Conservation (phyloP, 2,329 filamentous ascomycete species). For the Atkinsonella hypoxylon region DNA sequence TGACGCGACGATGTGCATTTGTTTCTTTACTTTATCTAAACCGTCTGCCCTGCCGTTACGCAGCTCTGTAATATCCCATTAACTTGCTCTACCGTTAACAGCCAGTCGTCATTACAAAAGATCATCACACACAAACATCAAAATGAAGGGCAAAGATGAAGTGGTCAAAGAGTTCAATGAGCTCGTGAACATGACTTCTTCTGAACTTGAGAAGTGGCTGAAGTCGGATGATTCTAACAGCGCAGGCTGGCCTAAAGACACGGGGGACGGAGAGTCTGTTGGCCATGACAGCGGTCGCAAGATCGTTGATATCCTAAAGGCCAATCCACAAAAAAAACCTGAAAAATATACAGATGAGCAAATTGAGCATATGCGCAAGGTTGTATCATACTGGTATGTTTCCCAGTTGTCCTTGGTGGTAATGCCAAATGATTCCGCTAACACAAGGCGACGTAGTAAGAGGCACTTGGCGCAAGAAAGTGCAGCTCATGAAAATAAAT, state of each 20-base stretch:
- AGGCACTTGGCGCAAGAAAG: slow-evolving; percentile 54
- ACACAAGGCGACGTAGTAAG: slow-evolving; percentile 27
- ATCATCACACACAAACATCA: neutral
- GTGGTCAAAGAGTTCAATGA: slow-evolving; percentile 49
- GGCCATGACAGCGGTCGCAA: slow-evolving; percentile 52
- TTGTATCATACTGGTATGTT: slow-evolving; percentile 46
- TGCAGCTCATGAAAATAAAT: slow-evolving; percentile 41
- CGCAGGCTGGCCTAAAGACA: slow-evolving; percentile 48
- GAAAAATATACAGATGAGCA: slow-evolving; percentile 43
- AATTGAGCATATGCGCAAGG: slow-evolving; percentile 48
- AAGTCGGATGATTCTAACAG: slow-evolving; percentile 42
- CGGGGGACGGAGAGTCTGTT: slow-evolving; percentile 46
- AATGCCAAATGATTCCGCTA: neutral
- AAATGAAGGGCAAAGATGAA: slow-evolving; percentile 15
- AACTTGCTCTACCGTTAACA: neutral
- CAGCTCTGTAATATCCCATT: too few species aligned
- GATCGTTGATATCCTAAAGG: slow-evolving; percentile 50
- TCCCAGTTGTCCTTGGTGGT: neutral
- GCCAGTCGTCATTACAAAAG: neutral
- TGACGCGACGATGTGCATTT: slow-evolving; percentile 4
- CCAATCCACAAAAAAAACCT: slow-evolving; percentile 45
- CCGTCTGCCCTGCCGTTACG: neutral
- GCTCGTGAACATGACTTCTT: slow-evolving; percentile 52
- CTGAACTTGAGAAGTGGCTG: slow-evolving; percentile 51
- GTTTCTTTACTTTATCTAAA: neutral